phyloP scores from a whole-genome alignment of 345 rosid species.

The Lepidium didymum region DNA sequence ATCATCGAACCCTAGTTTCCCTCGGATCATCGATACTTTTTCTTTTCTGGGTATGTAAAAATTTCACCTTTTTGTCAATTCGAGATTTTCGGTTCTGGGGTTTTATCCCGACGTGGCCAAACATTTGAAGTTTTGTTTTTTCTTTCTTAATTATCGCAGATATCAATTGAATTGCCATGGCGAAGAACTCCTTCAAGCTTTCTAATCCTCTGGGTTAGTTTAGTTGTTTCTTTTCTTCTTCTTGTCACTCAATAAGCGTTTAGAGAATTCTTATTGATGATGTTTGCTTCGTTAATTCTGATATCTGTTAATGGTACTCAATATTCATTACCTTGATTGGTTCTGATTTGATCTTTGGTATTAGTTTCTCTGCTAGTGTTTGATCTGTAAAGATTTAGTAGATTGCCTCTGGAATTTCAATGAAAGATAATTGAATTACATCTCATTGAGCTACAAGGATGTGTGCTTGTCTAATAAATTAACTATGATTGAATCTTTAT shows the following conservation, averaged over 20 bases:
- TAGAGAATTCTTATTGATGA: not conserved
- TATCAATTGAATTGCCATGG: constrained; percentile 37
- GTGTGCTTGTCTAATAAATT: not conserved
- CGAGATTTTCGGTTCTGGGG: not conserved
- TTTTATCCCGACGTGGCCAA: not conserved
- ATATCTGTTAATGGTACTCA: not conserved
- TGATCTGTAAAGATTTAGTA: not conserved
- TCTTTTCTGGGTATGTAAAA: not conserved
- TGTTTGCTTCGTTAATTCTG: not conserved
- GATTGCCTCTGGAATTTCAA: not conserved
- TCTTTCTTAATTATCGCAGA: not conserved
- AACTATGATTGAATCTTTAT: not conserved
- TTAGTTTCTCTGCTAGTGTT: not conserved
- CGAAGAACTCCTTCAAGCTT: constrained; percentile 68
- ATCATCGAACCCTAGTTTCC: not conserved
- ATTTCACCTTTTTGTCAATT: not conserved
- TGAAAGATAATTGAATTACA: not conserved
- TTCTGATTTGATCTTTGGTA: not conserved
- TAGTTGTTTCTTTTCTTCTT: not conserved
- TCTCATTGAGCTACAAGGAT: not conserved
- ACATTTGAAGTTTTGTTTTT: not conserved
- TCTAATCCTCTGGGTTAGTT: constrained; percentile 70
- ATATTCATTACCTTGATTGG: not conserved
- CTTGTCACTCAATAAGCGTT: not conserved
- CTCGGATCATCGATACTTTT: not conserved